A percentile compares a stretch with the other conserved stretches of the same genome.
These are phyloP conservation scores for Suhomyces chickasaworum DNA, from an alignment of 1,139 yeast species.

Conservation along the genomic window DNA sequence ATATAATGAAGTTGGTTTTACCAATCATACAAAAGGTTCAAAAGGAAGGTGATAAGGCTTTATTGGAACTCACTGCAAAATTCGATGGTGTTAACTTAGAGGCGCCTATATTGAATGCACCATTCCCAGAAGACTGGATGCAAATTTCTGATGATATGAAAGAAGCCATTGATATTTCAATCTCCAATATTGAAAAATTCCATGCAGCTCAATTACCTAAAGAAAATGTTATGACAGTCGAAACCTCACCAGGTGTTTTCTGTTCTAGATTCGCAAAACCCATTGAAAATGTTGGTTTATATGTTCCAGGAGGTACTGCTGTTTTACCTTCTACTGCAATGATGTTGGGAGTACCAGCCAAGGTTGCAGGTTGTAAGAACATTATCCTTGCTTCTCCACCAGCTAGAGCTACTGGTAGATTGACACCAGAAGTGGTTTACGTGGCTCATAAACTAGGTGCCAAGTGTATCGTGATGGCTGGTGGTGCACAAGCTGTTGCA, in stretches of 20 bases:
- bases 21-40: constrained; percentile 86
- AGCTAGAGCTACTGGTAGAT: constrained; percentile 80
- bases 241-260: constrained; percentile 89
- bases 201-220: constrained; percentile 86
- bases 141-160: constrained; percentile 74
- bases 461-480: constrained; percentile 84
- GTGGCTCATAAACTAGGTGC: constrained; percentile 98
- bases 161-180: constrained; percentile 84
- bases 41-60: constrained; percentile 78
- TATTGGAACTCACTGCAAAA: constrained; percentile 82
- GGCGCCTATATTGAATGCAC: constrained; percentile 80
- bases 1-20: constrained; percentile 86
- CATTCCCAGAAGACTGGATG: constrained; percentile 80
- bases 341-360: constrained; percentile 99
- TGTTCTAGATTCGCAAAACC: constrained; percentile 96
- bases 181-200: constrained; percentile 85
- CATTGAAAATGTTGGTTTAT: constrained; percentile 90
- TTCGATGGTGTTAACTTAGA: constrained; percentile 80
- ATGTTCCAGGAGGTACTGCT: constrained; percentile 99
- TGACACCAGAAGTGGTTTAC: constrained; percentile 96
- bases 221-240: constrained; percentile 74
- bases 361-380: constrained; percentile 95
- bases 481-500: constrained; percentile 99
- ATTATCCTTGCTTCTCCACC: constrained; percentile 98
- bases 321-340: constrained; percentile 96